These are phyloP conservation scores for Mycena epipterygia DNA, from an alignment of 768 basidiomycete genomes.

Conservation along the genomic window DNA sequence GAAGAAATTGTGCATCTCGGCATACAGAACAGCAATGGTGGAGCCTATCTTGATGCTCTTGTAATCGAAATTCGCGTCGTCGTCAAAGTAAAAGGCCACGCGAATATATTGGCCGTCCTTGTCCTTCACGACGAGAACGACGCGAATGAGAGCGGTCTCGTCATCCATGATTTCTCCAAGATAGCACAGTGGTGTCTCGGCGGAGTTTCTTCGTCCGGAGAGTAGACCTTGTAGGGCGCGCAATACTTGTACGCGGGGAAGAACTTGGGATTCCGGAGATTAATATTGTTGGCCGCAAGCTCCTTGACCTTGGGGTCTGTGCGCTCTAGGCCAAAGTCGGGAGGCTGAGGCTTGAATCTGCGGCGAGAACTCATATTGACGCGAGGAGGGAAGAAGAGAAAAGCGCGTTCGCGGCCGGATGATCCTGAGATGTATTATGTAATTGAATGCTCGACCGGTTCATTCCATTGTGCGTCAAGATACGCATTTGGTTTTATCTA, in stretches of 20 bases:
- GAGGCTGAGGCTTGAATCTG: neutral
- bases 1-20: slow-evolving; percentile 21
- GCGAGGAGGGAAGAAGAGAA: too few species aligned
- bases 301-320: neutral
- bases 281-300: neutral
- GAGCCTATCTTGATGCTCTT: slow-evolving; percentile 20
- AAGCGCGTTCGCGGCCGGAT: too few species aligned
- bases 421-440: too few species aligned
- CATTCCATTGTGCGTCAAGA: too few species aligned
- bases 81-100: slow-evolving; percentile 9
- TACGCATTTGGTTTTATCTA: too few species aligned
- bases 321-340: slow-evolving; percentile 13
- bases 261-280: slow-evolving; percentile 30
- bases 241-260: slow-evolving; percentile 31
- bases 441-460: too few species aligned
- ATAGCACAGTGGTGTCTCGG: slow-evolving; percentile 32
- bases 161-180: slow-evolving; percentile 27
- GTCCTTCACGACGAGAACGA: slow-evolving; percentile 9
- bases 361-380: neutral
- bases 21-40: slow-evolving; percentile 34
- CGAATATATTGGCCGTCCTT: neutral
- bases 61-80: slow-evolving; percentile 17
- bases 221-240: slow-evolving; percentile 12
- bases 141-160: neutral
- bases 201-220: neutral